phyloP scores from a whole-genome alignment of 2,329 filamentous ascomycete genomes.

The Cadophora luteo-olivacea region DNA sequence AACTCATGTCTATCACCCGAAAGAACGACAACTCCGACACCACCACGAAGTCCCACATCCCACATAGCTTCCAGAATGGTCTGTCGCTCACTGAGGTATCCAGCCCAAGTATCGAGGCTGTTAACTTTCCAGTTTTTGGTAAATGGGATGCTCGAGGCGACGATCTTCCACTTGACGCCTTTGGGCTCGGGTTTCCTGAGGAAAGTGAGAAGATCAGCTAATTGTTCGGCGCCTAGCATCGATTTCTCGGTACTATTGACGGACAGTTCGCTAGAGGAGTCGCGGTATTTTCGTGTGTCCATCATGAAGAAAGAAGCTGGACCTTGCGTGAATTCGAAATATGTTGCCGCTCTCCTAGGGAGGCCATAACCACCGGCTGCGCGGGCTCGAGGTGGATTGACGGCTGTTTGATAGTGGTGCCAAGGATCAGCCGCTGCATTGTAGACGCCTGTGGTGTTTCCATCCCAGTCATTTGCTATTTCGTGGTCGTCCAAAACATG shows the following conservation, averaged over 20 bases:
- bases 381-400: slow-evolving; percentile 78
- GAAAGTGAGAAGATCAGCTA: slow-evolving; percentile 80
- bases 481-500: slow-evolving; percentile 98
- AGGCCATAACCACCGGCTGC: slow-evolving; percentile 51
- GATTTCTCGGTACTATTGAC: slow-evolving; percentile 73
- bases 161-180: slow-evolving; percentile 91
- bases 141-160: slow-evolving; percentile 90
- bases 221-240: slow-evolving; percentile 84
- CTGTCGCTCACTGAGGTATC: slow-evolving; percentile 82
- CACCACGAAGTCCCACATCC: slow-evolving; percentile 74
- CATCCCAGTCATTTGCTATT: slow-evolving; percentile 89
- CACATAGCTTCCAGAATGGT: slow-evolving; percentile 90
- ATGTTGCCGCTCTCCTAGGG: slow-evolving; percentile 67
- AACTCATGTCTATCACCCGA: slow-evolving; percentile 98
- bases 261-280: slow-evolving; percentile 64
- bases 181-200: slow-evolving; percentile 73
- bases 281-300: slow-evolving; percentile 89
- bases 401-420: slow-evolving; percentile 81
- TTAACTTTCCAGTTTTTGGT: slow-evolving; percentile 98
- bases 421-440: slow-evolving; percentile 61
- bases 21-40: slow-evolving; percentile 80
- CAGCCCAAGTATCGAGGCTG: slow-evolving; percentile 90
- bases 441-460: slow-evolving; percentile 82
- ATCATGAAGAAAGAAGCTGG: slow-evolving; percentile 94
- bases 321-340: slow-evolving; percentile 88